Base-by-base conservation (phyloP, 345 rosid genomes). In the Kandelia obovata region DNA sequence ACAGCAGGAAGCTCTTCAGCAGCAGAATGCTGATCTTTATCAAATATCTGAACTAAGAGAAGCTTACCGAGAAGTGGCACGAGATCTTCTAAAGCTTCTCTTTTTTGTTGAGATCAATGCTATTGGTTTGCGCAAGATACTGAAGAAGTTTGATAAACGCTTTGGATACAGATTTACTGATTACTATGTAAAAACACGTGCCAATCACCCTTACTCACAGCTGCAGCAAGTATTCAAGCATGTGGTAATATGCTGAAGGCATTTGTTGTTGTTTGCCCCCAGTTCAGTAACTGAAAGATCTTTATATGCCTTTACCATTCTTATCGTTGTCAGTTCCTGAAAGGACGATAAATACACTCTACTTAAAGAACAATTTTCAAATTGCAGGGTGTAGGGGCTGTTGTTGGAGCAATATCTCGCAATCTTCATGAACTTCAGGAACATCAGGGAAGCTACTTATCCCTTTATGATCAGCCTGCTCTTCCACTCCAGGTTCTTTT, bases 201-300 rank as follows among this genome's bases (percentile, higher is more conserved):
- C 98, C 55, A 87, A 92, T 83, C 99, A 96, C 84, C 99, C 99
- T 61, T 96, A 92, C 79, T 92, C 99, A 27, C 96, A 92, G 85
- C 89, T 96, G 80, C 99, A 90, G 72, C 99, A 92, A 90, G 98
- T 96, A 60, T 96, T 89, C 73, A 96, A 90, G 84, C 99, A 96
- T 68, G 98, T 96, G 98, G 99, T 95, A 95, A 81, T 70, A n/a
- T 72, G 19, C 60, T 53, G 28, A 39, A 72, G 59, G 61, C 43
- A 66, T 59, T 26, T 69, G 39, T 66, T 34, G 57, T 53, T 58
- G 74, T 13, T 46, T 52, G 47, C 59, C 70, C 64, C 70, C 60
- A 53, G 51, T 59, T 61, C 51, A 15, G 49, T 55, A 53, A 31
- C 72, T 55, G 52, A 25, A 37, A 31, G 31, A 13, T 66, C 49